Evolutionary conservation across 805 yeast genomes (phyloP).

Genomic region (Ogataea populi-albae): DNA sequence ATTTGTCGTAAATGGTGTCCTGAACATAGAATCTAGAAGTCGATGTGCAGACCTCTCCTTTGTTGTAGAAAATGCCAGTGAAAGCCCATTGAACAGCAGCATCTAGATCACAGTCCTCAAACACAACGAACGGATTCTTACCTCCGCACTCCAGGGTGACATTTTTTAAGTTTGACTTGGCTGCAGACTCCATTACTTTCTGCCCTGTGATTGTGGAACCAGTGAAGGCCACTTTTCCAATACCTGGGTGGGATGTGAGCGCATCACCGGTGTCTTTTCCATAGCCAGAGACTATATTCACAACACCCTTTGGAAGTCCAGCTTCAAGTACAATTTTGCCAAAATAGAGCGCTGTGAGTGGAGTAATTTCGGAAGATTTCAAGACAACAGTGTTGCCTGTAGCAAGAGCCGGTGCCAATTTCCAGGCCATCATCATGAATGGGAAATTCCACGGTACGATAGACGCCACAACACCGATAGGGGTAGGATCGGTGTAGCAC

Average conservation of each 20-base stretch:
- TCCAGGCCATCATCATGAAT: conserved; percentile 74
- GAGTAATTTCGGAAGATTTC: conserved; percentile 75
- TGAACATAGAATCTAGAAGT: conserved; percentile 46
- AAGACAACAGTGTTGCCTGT: conserved; percentile 71
- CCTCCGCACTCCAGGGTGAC: conserved; percentile 64
- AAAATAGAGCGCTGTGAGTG: conserved; percentile 65
- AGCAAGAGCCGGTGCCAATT: conserved; percentile 71
- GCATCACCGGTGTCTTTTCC: conserved; percentile 71
- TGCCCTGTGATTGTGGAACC: conserved; percentile 79
- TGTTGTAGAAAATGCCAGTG: conserved; percentile 43
- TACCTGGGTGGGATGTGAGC: conserved; percentile 59
- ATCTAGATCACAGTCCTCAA: conserved; percentile 53
- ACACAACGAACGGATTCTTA: conserved; percentile 51
- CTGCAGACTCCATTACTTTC: conserved; percentile 64
- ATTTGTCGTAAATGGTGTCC: conserved; percentile 41
- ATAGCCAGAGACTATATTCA: conserved; percentile 68
- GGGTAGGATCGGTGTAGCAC: conserved; percentile 52
- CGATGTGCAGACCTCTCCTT: conserved; percentile 48
- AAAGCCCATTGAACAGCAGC: conserved; percentile 52
- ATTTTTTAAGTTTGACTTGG: conserved; percentile 51
- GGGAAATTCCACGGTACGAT: conserved; percentile 87
- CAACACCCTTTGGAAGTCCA: conserved; percentile 74
- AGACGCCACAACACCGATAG: conserved; percentile 75
- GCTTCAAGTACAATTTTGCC: conserved; percentile 62
- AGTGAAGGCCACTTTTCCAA: conserved; percentile 74